Evolutionary conservation across 306 rosid genomes (phyloP).

Genomic region (Cicer chorassanicum): DNA sequence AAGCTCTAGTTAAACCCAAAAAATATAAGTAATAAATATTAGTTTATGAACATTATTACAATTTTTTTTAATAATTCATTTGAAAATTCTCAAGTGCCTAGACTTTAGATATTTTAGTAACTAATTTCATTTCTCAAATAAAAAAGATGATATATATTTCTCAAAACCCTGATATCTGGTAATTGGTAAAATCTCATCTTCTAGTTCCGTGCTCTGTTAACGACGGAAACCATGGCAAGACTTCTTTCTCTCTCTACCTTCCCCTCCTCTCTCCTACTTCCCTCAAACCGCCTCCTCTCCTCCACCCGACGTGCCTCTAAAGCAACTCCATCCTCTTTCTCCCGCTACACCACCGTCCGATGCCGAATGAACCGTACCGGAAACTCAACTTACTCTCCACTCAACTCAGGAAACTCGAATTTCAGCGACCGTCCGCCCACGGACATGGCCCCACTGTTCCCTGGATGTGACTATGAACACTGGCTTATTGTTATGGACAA

Average conservation of each 20-base stretch:
- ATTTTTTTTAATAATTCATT: too few species aligned
- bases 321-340: constrained; percentile 45
- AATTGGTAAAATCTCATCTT: background rate
- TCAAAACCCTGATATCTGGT: background rate
- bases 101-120: too few species aligned
- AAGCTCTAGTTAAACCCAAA: too few species aligned
- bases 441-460: constrained; percentile 83
- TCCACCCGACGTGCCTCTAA: constrained; percentile 51
- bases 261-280: constrained; percentile 48
- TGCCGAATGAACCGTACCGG: constrained; percentile 68
- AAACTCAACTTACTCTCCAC: constrained; percentile 62
- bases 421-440: constrained; percentile 76
- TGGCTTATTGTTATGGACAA: constrained; percentile 87
- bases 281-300: constrained; percentile 53
- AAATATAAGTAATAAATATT: too few species aligned
- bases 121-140: too few species aligned
- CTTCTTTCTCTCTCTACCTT: constrained; percentile 44
- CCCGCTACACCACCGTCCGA: constrained; percentile 54
- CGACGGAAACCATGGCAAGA: constrained; percentile 56
- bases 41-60: too few species aligned
- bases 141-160: too few species aligned
- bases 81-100: too few species aligned
- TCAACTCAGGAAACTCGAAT: constrained; percentile 64
- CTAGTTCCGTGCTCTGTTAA: constrained; percentile 44
- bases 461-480: constrained; percentile 84